Conservation (phyloP, 148 eudicot species). For the Mesembryanthemum crystallinum region DNA sequence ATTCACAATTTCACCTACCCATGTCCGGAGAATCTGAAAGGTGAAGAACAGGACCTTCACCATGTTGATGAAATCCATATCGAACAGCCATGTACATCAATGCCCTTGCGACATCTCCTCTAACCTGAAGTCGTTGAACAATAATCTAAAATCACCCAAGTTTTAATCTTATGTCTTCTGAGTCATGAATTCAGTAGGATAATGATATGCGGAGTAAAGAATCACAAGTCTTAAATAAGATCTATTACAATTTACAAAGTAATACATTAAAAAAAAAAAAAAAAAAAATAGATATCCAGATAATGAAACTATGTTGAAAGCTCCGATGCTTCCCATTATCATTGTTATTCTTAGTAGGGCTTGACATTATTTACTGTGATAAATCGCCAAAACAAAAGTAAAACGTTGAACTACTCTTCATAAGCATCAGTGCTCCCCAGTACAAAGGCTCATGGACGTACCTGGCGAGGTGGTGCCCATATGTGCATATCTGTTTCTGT, state of each 20-base stretch:
- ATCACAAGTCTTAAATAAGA: neutral
- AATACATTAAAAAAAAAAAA: too few species aligned
- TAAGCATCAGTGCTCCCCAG: neutral
- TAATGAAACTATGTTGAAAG: neutral
- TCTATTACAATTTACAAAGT: neutral
- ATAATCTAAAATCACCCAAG: neutral
- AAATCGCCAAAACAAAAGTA: neutral
- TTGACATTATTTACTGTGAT: neutral
- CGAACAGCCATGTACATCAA: slow-evolving; percentile 61
- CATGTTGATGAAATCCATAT: slow-evolving; percentile 44
- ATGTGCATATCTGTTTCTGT: slow-evolving; percentile 47
- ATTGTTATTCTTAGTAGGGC: neutral
- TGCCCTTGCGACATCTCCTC: slow-evolving; percentile 63
- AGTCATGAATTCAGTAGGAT: neutral
- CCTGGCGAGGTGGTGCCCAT: slow-evolving; percentile 55
- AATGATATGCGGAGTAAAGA: neutral
- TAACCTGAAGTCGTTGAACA: slow-evolving; percentile 34
- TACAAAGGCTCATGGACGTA: slow-evolving; percentile 11
- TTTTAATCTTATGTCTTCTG: neutral
- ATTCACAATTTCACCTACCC: slow-evolving; percentile 31
- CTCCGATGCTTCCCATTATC: neutral
- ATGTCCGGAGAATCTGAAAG: slow-evolving; percentile 49
- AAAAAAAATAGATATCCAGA: too few species aligned
- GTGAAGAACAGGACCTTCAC: slow-evolving; percentile 40
- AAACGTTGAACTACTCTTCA: neutral